Conservation (phyloP, 768 basidiomycete genomes). For the Kondoa malvinella region DNA sequence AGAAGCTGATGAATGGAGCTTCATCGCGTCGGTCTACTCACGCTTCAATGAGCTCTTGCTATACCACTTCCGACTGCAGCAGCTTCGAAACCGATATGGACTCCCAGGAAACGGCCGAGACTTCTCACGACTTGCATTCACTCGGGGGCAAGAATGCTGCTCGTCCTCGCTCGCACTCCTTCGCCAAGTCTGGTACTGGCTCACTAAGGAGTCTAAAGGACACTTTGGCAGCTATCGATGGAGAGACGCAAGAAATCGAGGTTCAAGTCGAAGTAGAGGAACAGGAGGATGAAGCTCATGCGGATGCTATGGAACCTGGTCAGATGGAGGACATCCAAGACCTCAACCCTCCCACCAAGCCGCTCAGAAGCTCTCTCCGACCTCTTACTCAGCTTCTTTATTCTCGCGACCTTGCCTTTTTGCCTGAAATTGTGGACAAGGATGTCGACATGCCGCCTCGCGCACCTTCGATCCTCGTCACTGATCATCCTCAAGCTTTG, state of each 20-base stretch:
- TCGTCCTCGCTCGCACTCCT: too few species aligned
- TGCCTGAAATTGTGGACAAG: neutral
- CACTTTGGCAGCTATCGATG: neutral
- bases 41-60: neutral
- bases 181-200: neutral
- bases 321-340: neutral
- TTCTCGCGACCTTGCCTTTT: neutral
- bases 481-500: neutral
- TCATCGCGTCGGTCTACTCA: neutral
- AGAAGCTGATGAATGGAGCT: neutral
- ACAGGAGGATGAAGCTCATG: neutral
- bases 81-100: neutral
- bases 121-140: neutral
- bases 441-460: too few species aligned
- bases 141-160: too few species aligned
- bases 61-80: neutral
- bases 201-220: slow-evolving; percentile 1
- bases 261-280: neutral
- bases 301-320: neutral
- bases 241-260: neutral
- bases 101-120: neutral
- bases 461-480: neutral
- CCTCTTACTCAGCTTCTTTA: slow-evolving; percentile 6
- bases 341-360: neutral
- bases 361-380: neutral